Base-by-base conservation (phyloP, 371 early-diverging fungal genomes). In the Rhizopus microsporus region DNA sequence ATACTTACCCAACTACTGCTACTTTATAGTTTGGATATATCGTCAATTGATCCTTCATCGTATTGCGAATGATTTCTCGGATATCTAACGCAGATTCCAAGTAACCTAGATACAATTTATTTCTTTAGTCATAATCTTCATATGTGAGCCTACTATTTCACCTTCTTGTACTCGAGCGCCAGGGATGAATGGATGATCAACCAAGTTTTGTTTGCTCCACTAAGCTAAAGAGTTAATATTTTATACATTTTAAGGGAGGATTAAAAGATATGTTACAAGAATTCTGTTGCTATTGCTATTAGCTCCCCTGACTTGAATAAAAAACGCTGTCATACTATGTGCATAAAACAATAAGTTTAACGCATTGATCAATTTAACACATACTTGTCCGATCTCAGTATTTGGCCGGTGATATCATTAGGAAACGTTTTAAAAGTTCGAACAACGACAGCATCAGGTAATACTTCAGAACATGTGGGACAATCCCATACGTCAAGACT, bases 401-500 rank as follows among this genome's bases (percentile, higher is more conserved):
- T 17, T 3, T 51, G 39, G 15, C 65, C 65, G 4, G 56, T 52
- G 1, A 60, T 44, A 23, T 55, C 60, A 32, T 60, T 34, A 35
- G 65, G 65, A 37, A 35, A 56, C 4, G 65, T 65, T 10, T 15
- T 52, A 33, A 56, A 65, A 4, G 60, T 15, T n/a, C 65, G 33
- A 6, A 60, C 40, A 7, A 65, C 65, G 12, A 35, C 16, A 10
- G 51, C 65, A 42, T 65, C 65, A 16, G 65, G 65, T 7, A 65
- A 56, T 12, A 52, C 30, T 1, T 46, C 16, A 7, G 37, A 16
- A 53, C 65, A 65, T 17, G 16, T 30, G 7, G 51, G 49, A 47
- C 65, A 65, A 53, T 65, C 65, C 65, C 65, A 65, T 15, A 56
- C 42, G 38, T 65, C 65, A n/a, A 52, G 30, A 15, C 60, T 59